Evolutionary conservation across 805 yeast genomes (phyloP), one percentile per base, ranked within the genome.

Genomic region (Lachancea sp.): DNA sequence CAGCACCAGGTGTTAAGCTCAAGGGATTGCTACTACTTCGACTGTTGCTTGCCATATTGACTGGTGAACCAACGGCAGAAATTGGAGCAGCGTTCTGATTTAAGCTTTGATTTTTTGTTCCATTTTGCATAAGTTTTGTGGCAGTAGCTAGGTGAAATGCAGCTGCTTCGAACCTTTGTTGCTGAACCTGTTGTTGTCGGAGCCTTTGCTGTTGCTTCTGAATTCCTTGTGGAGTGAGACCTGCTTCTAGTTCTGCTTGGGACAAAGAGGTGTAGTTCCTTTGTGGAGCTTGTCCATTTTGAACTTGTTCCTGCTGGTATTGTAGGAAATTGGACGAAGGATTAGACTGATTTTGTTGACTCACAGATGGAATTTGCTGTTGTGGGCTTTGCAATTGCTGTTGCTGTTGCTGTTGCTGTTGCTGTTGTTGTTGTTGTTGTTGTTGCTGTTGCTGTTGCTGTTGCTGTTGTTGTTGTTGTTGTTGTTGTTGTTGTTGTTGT

Each of bases 151-250:
- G 36, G 33, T 59, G 61, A 31, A 50, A 56, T 12, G 61, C 62
- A 5, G 62, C 64, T 6, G 56, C 58, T 42, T 60, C 63, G 34
- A 56, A 56, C 23, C 56, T 49, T 34, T 58, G 62, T 29, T 60
- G 63, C 40, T 60, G 64, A 5, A 56, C 34, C 38, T 60, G 64
- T 31, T 59, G 63, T 39, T 60, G 63, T 45, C 61, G 53, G 38
- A 60, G 46, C 36, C 56, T 52, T 43, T 57, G 63, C 28, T 60
- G 64, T 32, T 58, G 64, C 22, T 46, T 44, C 43, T 60, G 64
- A 25, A 60, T 60, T 21, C 57, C 64, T 36, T 55, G 60, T 8
- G 63, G 64, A 2, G 63, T 58, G 19, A 60, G 45, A 2, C 60
- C 63, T 21, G 49, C 50, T 4, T 48, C 55, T 35, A 48, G 49